phyloP scores from a whole-genome alignment of 495 filamentous ascomycete species.

The Penicillium coprophilum region DNA sequence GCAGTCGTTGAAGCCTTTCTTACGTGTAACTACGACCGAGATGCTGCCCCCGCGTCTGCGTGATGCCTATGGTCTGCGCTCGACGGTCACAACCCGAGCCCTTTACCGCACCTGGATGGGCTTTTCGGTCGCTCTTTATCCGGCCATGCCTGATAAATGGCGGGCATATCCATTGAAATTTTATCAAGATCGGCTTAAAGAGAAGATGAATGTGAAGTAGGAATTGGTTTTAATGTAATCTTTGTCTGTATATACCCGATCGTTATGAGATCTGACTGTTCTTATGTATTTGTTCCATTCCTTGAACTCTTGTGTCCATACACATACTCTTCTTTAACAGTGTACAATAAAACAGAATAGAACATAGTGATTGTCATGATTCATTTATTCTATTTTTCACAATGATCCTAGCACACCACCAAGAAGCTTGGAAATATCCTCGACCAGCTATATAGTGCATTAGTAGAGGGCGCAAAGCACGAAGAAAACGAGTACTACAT shows the following conservation, averaged over 20 bases:
- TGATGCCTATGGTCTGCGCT: slow-evolving; percentile 42
- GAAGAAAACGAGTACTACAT: slow-evolving; percentile 19
- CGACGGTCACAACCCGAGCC: slow-evolving; percentile 30
- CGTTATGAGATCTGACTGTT: slow-evolving; percentile 7
- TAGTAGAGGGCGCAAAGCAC: background rate
- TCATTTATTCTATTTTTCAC: slow-evolving; percentile 7
- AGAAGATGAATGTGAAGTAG: slow-evolving; percentile 32
- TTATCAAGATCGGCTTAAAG: slow-evolving; percentile 33
- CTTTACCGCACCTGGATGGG: slow-evolving; percentile 42
- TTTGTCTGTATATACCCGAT: slow-evolving; percentile 10
- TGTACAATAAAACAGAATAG: slow-evolving; percentile 6
- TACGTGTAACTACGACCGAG: slow-evolving; percentile 39
- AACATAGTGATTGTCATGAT: slow-evolving; percentile 10
- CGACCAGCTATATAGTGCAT: slow-evolving; percentile 27
- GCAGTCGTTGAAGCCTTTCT: slow-evolving; percentile 34
- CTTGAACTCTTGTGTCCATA: slow-evolving; percentile 15
- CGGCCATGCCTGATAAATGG: slow-evolving; percentile 35
- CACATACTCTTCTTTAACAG: slow-evolving; percentile 8
- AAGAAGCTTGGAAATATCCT: slow-evolving; percentile 36
- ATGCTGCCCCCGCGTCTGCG: slow-evolving; percentile 42
- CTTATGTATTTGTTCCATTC: slow-evolving; percentile 11
- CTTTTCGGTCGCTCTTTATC: slow-evolving; percentile 40
- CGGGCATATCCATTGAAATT: slow-evolving; percentile 34
- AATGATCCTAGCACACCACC: slow-evolving; percentile 32
- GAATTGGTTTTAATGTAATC: background rate